phyloP scores from a whole-genome alignment of 768 basidiomycete genomes.

The Trametes cingulata region DNA sequence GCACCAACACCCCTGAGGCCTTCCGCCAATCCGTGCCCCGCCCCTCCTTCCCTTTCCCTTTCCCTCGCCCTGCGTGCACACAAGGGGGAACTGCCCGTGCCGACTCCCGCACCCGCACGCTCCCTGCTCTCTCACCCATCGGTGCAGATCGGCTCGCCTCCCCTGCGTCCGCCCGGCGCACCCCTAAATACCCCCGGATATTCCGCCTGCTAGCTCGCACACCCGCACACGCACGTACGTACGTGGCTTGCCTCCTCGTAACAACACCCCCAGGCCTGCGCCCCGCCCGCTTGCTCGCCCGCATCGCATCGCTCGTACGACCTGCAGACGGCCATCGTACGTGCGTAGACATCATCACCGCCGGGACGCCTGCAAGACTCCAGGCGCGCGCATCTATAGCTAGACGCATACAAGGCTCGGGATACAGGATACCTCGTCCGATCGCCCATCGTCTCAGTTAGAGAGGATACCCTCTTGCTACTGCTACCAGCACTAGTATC shows the following conservation, averaged over 20 bases:
- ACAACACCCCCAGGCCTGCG: neutral
- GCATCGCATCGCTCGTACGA: slow-evolving; percentile 5
- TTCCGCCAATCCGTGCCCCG: neutral
- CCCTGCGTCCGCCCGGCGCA: neutral
- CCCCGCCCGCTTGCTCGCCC: slow-evolving; percentile 1
- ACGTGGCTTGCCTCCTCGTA: slow-evolving; percentile 4
- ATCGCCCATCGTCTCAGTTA: neutral
- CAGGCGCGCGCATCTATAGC: neutral
- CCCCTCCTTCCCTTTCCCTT: neutral
- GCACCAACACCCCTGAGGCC: neutral
- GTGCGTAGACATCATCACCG: neutral
- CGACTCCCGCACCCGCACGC: slow-evolving; percentile 4
- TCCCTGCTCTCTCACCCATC: slow-evolving; percentile 10
- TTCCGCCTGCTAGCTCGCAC: slow-evolving; percentile 1
- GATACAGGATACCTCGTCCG: neutral
- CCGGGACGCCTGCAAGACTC: neutral
- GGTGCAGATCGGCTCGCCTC: slow-evolving; percentile 14
- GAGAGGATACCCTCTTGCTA: slow-evolving; percentile 9
- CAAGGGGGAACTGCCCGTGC: slow-evolving; percentile 12
- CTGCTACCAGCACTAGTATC: no score
- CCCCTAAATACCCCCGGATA: slow-evolving; percentile 17
- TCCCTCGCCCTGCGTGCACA: neutral
- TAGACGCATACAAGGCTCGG: slow-evolving; percentile 9
- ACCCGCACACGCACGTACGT: no score
- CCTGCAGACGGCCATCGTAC: neutral